A percentile compares a stretch with the other conserved stretches of the same genome.
Evolutionary conservation across 768 basidiomycete genomes (phyloP).

Genomic region (Brasilioporus rufonigricans): DNA sequence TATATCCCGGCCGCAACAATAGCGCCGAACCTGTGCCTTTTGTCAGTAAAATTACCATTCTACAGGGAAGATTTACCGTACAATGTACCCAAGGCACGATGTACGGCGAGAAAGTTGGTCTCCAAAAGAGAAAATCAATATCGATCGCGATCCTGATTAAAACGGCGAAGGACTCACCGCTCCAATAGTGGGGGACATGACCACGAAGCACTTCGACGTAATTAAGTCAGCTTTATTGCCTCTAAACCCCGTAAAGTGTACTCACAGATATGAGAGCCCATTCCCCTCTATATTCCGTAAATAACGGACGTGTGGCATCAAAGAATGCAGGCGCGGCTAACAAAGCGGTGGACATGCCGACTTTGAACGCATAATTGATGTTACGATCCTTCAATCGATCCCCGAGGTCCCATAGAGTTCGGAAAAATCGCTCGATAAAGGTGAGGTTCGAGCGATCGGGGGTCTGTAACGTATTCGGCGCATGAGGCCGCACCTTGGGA

Average conservation of each 20-base stretch:
- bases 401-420: slow-evolving; percentile 71
- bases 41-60: slow-evolving; percentile 7
- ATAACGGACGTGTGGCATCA: slow-evolving; percentile 70
- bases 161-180: slow-evolving; percentile 47
- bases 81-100: slow-evolving; percentile 86
- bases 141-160: slow-evolving; percentile 1
- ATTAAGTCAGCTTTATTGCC: slow-evolving; percentile 4
- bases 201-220: slow-evolving; percentile 68
- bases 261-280: slow-evolving; percentile 93
- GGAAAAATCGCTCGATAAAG: slow-evolving; percentile 59
- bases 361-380: slow-evolving; percentile 85
- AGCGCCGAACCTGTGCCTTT: slow-evolving; percentile 66
- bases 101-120: slow-evolving; percentile 84
- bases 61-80: slow-evolving; percentile 35
- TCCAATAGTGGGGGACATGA: slow-evolving; percentile 88
- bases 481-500: slow-evolving; percentile 79
- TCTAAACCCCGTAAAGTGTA: slow-evolving; percentile 17
- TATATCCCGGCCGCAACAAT: slow-evolving; percentile 70
- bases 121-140: slow-evolving; percentile 30
- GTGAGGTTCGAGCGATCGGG: slow-evolving; percentile 62
- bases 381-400: slow-evolving; percentile 66
- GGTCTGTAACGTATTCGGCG: slow-evolving; percentile 82
- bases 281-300: slow-evolving; percentile 83
- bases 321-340: slow-evolving; percentile 89
- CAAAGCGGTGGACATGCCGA: slow-evolving; percentile 77